Conservation (phyloP, 1,284 basidiomycete genomes). For the Flammula alnicola region DNA sequence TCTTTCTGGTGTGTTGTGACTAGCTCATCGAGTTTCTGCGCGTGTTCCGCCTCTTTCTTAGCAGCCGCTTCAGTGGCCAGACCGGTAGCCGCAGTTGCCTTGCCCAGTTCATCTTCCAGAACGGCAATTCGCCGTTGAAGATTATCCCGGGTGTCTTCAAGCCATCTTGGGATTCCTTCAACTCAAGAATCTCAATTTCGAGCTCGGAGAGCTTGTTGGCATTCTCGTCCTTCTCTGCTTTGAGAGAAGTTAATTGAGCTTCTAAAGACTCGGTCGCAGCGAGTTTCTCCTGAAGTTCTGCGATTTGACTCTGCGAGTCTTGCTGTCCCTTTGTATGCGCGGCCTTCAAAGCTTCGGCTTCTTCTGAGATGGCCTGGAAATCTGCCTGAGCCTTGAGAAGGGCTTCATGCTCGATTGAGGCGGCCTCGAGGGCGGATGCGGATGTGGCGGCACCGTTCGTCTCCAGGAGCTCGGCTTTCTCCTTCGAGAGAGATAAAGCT, state of each 20-base stretch:
- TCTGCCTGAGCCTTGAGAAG: conserved; percentile 68
- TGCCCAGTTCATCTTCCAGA: conserved; percentile 43
- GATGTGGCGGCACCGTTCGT: conserved; percentile 48
- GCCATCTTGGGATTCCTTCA: conserved; percentile 73
- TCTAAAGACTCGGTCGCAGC: conserved; percentile 50
- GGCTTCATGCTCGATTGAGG: conserved; percentile 64
- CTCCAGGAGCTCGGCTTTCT: conserved; percentile 56
- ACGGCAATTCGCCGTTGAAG: conserved; percentile 50
- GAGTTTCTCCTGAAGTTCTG: conserved; percentile 42
- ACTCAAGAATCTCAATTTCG: conserved; percentile 79
- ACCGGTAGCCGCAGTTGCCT: conserved; percentile 47
- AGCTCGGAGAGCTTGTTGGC: conserved; percentile 78
- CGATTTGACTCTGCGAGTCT: conserved; percentile 49
- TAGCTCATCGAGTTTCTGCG: conserved; percentile 44
- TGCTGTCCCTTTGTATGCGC: conserved; percentile 54
- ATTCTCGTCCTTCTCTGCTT: conserved; percentile 73
- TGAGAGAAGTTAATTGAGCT: conserved; percentile 59
- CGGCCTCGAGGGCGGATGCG: conserved; percentile 50
- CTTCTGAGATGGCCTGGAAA: conserved; percentile 58
- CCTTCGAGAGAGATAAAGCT: conserved; percentile 55
- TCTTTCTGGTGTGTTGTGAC: conserved; percentile 51
- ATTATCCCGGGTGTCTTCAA: conserved; percentile 60
- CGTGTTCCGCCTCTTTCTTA: conserved; percentile 53
- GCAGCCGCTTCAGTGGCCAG: conserved; percentile 56
- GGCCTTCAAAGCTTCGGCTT: conserved; percentile 54